phyloP scores from a whole-genome alignment of 2,329 filamentous ascomycete genomes.

The Aspergillus cejpii region DNA sequence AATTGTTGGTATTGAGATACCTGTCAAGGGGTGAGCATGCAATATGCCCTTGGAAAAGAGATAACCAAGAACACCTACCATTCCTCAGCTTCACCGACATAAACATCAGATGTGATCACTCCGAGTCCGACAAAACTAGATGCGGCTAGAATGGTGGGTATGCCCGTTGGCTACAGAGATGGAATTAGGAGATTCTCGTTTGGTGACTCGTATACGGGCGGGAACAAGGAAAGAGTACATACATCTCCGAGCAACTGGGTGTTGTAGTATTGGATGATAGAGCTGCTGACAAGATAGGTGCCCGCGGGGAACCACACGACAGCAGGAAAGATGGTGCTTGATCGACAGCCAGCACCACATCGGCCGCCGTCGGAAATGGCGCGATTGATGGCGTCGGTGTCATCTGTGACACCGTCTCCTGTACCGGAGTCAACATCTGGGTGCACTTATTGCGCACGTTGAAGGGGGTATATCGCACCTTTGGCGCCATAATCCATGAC shows the following conservation, averaged over 20 bases:
- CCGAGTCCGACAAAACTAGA: slow-evolving; percentile 20
- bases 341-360: slow-evolving; percentile 35
- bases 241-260: slow-evolving; percentile 56
- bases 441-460: too few relatives aligned
- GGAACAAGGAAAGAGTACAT: neutral
- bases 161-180: slow-evolving; percentile 5
- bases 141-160: slow-evolving; percentile 18
- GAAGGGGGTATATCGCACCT: too few relatives aligned
- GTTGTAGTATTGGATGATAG: slow-evolving; percentile 57
- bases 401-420: slow-evolving; percentile 10
- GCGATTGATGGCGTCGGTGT: slow-evolving; percentile 46
- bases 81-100: slow-evolving; percentile 11
- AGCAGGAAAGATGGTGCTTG: slow-evolving; percentile 43
- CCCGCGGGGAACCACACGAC: slow-evolving; percentile 53
- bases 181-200: too few relatives aligned
- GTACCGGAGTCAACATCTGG: neutral
- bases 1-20: slow-evolving; percentile 19
- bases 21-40: too few relatives aligned
- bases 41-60: too few relatives aligned
- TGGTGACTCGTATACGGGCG: neutral
- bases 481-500: slow-evolving; percentile 11
- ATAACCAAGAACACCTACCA: slow-evolving; percentile 8
- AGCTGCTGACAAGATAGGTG: slow-evolving; percentile 51
- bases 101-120: slow-evolving; percentile 20
- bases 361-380: slow-evolving; percentile 44